These are phyloP conservation scores for Knufia fluminis DNA, from an alignment of 2,329 filamentous ascomycete species.

Conservation along the genomic window DNA sequence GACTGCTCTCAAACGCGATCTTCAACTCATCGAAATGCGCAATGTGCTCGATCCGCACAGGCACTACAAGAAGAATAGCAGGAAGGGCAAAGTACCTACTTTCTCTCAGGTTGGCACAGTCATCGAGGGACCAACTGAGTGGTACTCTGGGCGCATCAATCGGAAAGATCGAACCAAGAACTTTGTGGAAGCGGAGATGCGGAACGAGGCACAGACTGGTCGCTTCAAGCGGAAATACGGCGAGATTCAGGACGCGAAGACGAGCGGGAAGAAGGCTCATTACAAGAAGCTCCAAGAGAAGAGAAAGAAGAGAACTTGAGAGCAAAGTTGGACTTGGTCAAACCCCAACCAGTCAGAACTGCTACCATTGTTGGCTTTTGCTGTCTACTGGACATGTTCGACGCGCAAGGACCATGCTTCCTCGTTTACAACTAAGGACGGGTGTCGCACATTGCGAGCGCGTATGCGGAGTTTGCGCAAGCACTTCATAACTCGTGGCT, in stretches of 20 bases:
- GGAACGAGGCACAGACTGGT: constrained; percentile 52
- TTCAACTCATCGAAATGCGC: constrained; percentile 83
- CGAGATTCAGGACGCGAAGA: constrained; percentile 72
- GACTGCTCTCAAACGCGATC: constrained; percentile 74
- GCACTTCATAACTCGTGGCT: too few species aligned
- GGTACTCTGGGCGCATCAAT: constrained; percentile 66
- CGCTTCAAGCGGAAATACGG: constrained; percentile 83
- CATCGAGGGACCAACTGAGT: constrained; percentile 81
- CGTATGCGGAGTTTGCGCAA: too few species aligned
- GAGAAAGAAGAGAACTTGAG: constrained; percentile 28
- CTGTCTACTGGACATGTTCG: too few species aligned
- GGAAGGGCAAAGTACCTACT: constrained; percentile 62
- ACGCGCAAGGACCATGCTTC: too few species aligned
- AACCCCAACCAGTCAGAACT: background rate
- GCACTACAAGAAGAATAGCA: constrained; percentile 73
- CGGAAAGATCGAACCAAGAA: constrained; percentile 84
- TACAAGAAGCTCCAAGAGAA: constrained; percentile 70
- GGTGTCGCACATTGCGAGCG: too few species aligned
- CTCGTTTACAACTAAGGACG: too few species aligned
- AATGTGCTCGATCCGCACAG: constrained; percentile 79
- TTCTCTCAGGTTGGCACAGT: constrained; percentile 86
- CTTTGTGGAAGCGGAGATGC: constrained; percentile 74
- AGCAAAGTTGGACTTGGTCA: background rate
- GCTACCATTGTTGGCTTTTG: background rate
- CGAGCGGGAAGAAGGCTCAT: constrained; percentile 77